phyloP scores from a whole-genome alignment of 2,329 filamentous ascomycete genomes.

The Sarocladiaceae sp. region DNA sequence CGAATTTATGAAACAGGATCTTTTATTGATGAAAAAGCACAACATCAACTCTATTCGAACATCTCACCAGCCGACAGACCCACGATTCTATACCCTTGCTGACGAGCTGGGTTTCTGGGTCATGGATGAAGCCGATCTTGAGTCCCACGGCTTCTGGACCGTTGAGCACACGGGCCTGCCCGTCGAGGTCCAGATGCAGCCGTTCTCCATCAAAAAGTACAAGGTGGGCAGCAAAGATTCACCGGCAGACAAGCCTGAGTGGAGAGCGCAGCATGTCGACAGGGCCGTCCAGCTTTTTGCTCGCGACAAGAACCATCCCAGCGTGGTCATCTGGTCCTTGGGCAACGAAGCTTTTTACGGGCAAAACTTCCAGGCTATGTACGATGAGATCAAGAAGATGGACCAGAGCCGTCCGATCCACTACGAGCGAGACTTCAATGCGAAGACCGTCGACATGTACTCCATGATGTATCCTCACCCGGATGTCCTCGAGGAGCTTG shows the following conservation, averaged over 20 bases:
- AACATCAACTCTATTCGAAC: conserved; percentile 67
- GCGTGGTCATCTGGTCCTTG: conserved; percentile 66
- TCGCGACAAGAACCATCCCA: conserved; percentile 64
- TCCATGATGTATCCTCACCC: conserved; percentile 53
- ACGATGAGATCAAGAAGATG: conserved; percentile 49
- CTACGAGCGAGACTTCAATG: conserved; percentile 59
- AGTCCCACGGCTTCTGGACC: conserved; percentile 48
- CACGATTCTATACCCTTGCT: conserved; percentile 50
- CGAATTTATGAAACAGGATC: conserved; percentile 31
- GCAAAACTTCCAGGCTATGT: conserved; percentile 62
- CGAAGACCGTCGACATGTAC: conserved; percentile 57
- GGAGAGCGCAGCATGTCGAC: conserved; percentile 61
- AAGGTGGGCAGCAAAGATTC: conserved; percentile 29
- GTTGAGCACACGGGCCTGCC: conserved; percentile 33
- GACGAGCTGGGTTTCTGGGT: conserved; percentile 63
- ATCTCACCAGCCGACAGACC: conserved; percentile 62
- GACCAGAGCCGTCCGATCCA: conserved; percentile 56
- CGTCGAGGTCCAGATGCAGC: background rate
- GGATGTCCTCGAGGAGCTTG: background rate
- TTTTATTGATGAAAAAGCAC: conserved; percentile 62
- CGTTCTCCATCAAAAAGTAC: conserved; percentile 5
- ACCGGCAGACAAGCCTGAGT: conserved; percentile 54
- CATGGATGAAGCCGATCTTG: conserved; percentile 44
- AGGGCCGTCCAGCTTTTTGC: conserved; percentile 53
- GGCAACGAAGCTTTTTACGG: conserved; percentile 72